These are phyloP conservation scores for Trametes sp. DNA, from an alignment of 1,284 basidiomycete genomes.

Conservation along the genomic window DNA sequence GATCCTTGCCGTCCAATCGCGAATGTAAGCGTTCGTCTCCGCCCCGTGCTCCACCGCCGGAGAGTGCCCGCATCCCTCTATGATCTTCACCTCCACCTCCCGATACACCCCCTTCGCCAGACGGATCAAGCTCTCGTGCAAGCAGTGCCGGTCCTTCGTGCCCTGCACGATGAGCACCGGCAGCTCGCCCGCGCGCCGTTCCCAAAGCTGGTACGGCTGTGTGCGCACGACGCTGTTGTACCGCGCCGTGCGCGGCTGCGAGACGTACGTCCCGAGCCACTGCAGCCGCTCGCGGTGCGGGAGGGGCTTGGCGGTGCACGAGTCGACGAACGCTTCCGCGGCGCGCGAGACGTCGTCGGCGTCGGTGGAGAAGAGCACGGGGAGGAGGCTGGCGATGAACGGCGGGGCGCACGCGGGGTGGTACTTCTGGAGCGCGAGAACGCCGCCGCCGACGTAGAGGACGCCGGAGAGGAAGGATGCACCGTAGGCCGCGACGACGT, in stretches of 20 bases:
- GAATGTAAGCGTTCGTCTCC: slow-evolving; percentile 20
- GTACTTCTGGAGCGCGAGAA: slow-evolving; percentile 27
- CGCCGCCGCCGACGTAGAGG: slow-evolving; percentile 43
- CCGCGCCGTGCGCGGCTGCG: slow-evolving; percentile 37
- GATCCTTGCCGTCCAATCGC: slow-evolving; percentile 1
- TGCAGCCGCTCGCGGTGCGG: slow-evolving; percentile 41
- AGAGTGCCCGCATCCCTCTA: slow-evolving; percentile 44
- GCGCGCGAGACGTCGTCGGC: slow-evolving; percentile 39
- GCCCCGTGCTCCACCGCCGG: slow-evolving; percentile 31
- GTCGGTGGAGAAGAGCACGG: slow-evolving; percentile 35
- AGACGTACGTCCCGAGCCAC: slow-evolving; percentile 43
- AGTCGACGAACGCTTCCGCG: slow-evolving; percentile 41
- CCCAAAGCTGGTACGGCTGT: slow-evolving; percentile 32
- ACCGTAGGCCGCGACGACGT: slow-evolving; percentile 46
- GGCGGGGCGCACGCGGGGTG: slow-evolving; percentile 35
- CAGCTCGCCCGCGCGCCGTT: slow-evolving; percentile 38
- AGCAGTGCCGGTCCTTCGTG: slow-evolving; percentile 41
- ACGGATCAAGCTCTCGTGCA: slow-evolving; percentile 34
- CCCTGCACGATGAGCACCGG: slow-evolving; percentile 45
- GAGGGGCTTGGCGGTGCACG: slow-evolving; percentile 39
- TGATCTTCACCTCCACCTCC: slow-evolving; percentile 38
- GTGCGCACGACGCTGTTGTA: neutral
- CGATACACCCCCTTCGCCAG: slow-evolving; percentile 40
- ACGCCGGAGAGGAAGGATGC: slow-evolving; percentile 45
- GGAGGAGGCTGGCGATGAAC: slow-evolving; percentile 40